Conservation (phyloP, 2,329 filamentous ascomycete species). For the Xylariaceae sp. region DNA sequence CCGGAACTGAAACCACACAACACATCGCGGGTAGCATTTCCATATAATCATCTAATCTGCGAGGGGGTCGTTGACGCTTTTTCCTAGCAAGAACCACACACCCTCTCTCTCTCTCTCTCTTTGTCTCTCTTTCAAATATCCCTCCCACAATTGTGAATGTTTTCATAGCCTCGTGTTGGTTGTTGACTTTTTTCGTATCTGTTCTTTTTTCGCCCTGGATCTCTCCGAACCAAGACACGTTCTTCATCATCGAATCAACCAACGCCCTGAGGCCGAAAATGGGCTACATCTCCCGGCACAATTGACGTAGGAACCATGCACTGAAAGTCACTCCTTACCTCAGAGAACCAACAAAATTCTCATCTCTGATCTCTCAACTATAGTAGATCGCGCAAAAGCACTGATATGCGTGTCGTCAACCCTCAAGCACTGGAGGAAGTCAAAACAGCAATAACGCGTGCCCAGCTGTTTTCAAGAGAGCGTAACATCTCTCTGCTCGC, state of each 20-base stretch:
- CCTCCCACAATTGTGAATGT: constrained; percentile 23
- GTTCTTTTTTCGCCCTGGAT: constrained; percentile 13
- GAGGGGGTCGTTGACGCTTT: constrained; percentile 20
- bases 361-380: constrained; percentile 9
- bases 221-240: constrained; percentile 21
- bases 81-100: constrained; percentile 21
- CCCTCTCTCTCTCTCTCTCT: constrained; percentile 11
- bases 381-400: constrained; percentile 1
- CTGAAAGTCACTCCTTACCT: constrained; percentile 16
- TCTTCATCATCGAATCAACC: constrained; percentile 13
- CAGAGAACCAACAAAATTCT: constrained; percentile 1
- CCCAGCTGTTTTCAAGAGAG: constrained; percentile 1
- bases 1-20: constrained; percentile 18
- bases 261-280: constrained; percentile 16
- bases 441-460: constrained; percentile 8
- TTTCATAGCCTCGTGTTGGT: constrained; percentile 3
- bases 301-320: constrained; percentile 12
- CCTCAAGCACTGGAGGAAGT: constrained; percentile 10
- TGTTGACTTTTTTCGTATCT: constrained; percentile 13
- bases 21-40: constrained; percentile 23
- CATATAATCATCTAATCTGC: constrained; percentile 22
- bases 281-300: constrained; percentile 14
- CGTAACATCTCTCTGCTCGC: constrained; percentile 1
- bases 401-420: constrained; percentile 4
- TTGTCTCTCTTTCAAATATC: neutral